Percentiles rank a stretch among this genome's conserved stretches.
Evolutionary conservation across 2,329 filamentous ascomycete genomes (phyloP).

Genomic region (Monosporascus sp.): DNA sequence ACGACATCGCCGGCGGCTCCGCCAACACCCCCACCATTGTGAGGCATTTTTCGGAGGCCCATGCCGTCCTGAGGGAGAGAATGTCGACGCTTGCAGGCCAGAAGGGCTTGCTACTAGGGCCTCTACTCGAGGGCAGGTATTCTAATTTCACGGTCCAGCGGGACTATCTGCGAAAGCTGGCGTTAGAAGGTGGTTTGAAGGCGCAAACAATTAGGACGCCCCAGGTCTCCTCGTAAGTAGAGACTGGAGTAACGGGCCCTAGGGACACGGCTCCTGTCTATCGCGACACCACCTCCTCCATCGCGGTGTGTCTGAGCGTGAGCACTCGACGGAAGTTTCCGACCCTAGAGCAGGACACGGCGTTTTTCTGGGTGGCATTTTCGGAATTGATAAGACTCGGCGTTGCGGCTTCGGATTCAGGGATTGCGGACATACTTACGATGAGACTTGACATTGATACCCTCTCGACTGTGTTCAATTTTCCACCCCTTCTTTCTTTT

Average conservation of each 20-base stretch:
- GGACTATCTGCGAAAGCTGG: slow-evolving; percentile 52
- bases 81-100: slow-evolving; percentile 47
- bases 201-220: background rate
- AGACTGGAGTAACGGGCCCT: no score
- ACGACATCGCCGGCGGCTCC: slow-evolving; percentile 89
- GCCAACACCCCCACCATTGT: slow-evolving; percentile 64
- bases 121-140: slow-evolving; percentile 76
- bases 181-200: slow-evolving; percentile 25
- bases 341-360: no score
- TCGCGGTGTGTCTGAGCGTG: no score
- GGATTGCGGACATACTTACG: background rate
- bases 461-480: background rate
- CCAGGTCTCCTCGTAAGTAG: no score
- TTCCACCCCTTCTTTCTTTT: background rate
- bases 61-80: slow-evolving; percentile 49
- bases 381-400: no score
- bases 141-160: slow-evolving; percentile 67
- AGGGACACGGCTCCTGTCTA: no score
- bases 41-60: slow-evolving; percentile 63
- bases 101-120: slow-evolving; percentile 51
- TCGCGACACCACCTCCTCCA: no score
- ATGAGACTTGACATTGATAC: background rate
- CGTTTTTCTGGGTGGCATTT: no score
- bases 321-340: no score
- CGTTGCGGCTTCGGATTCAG: background rate